A percentile compares a stretch with the other conserved stretches of the same genome.
These are phyloP conservation scores for Ehretia macrophylla DNA, from an alignment of 257 asterid genomes.

Conservation along the genomic window DNA sequence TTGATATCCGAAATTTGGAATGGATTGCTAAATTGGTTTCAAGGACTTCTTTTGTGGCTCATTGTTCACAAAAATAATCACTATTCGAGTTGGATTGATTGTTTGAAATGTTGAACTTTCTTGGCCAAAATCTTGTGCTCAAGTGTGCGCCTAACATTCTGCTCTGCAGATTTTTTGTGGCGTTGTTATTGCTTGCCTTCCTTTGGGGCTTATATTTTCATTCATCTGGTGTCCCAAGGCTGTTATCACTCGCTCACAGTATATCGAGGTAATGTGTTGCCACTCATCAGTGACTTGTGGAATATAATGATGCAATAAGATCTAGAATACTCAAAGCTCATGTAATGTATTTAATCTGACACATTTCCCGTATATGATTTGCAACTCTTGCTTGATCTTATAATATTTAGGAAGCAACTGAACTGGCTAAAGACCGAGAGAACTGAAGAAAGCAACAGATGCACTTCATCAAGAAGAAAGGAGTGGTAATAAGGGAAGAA, in stretches of 20 bases:
- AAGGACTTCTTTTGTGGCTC: constrained; percentile 1
- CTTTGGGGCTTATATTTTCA: constrained; percentile 88
- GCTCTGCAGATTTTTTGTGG: constrained; percentile 93
- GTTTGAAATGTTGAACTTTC: neutral
- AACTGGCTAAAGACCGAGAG: constrained; percentile 91
- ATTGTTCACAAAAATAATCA: neutral
- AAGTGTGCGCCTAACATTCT: constrained; percentile 15
- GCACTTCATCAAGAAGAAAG: constrained; percentile 98
- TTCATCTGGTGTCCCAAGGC: constrained; percentile 98
- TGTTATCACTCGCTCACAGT: constrained; percentile 97
- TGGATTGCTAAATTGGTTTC: no score
- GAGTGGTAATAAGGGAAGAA: constrained; percentile 86
- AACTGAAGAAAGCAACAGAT: constrained; percentile 87
- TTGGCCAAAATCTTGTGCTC: constrained; percentile 17
- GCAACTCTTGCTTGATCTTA: constrained; percentile 12
- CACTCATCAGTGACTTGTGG: neutral
- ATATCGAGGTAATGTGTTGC: constrained; percentile 67
- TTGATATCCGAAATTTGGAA: no score
- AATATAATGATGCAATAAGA: neutral
- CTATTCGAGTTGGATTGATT: neutral
- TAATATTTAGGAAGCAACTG: constrained; percentile 86
- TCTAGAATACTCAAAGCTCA: no score
- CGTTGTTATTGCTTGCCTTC: constrained; percentile 96
- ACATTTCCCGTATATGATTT: neutral
- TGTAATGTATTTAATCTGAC: no score